Evolutionary conservation across 306 rosid genomes (phyloP), one percentile per base, ranked within the genome.

Genomic region (Chamaecrista fasciculata): DNA sequence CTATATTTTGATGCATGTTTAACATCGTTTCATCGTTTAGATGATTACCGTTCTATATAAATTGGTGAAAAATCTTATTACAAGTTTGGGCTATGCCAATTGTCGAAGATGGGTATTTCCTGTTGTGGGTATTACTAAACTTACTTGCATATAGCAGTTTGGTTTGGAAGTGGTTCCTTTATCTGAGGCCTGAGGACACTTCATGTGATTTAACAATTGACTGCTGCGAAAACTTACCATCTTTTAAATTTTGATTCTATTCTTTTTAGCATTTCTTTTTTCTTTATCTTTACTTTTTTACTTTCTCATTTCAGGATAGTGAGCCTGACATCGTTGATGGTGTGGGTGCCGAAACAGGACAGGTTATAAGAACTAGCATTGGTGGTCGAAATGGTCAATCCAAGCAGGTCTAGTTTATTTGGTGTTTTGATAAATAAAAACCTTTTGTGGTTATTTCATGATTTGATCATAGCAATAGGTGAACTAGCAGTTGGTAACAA

Each of bases 301-400:
- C 66, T 63, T 62, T 62, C 9, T 77, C 19, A 49, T 29, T 60
- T 82, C 81, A 89, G 96, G 98, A 93, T 72, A 90, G 96, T 66
- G 97, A 93, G 75, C 94, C 91, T n/a, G 97, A 93, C 33, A 44
- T 88, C 28, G 81, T 93, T 74, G 96, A 87, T 36, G 96, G 96
- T 15, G 91, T 79, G 78, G 98, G 96, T 73, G 91, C 98, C 46
- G 96, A 88, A 81, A 84, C 96, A 11, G 98, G 98, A 46, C 97
- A 86, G 69, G 96, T 90, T n/a, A 90, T 90, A 75, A 77, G 98
- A 80, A 90, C 98, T 11, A 90, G 87, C 67, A 72, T 88, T 26
- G 96, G 85, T 51, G 94, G 90, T 49, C 89, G 96, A 64, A 88
- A 85, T 73, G 96, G 95, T 77, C 98, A 93, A 69, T 71, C 96